These are phyloP conservation scores for Vaccinium macrocarpon DNA, from an alignment of 148 eudicot genomes.

Conservation along the genomic window DNA sequence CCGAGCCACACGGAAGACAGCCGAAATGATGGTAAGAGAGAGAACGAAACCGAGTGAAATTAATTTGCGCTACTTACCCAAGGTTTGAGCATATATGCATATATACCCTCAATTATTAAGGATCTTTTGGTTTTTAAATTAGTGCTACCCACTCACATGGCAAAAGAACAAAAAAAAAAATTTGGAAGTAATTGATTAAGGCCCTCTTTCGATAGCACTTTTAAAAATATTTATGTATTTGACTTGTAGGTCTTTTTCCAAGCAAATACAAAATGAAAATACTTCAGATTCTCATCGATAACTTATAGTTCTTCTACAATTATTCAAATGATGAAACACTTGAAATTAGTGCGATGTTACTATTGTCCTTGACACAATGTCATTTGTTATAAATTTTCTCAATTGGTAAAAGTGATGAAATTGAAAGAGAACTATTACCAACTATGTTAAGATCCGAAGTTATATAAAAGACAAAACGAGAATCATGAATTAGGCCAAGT, in stretches of 20 bases:
- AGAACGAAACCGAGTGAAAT: constrained; percentile 22
- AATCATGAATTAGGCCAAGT: no score
- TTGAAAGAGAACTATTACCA: no score
- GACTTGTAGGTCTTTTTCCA: neutral
- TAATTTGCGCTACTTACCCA: constrained; percentile 12
- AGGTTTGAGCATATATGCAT: neutral
- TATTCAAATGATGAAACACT: neutral
- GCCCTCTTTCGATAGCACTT: neutral
- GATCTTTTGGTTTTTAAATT: neutral
- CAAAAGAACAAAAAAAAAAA: neutral
- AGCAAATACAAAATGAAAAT: neutral
- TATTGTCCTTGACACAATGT: neutral
- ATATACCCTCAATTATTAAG: neutral
- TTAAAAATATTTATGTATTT: neutral
- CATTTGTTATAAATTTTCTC: neutral
- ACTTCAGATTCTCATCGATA: neutral
- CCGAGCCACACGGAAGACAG: constrained; percentile 12
- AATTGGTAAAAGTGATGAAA: neutral
- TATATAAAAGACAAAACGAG: no score
- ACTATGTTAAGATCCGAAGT: no score
- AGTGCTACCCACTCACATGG: neutral
- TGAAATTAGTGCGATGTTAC: neutral
- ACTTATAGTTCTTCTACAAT: neutral
- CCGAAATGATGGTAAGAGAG: neutral
- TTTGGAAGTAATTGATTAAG: neutral